Percentiles rank a stretch among this genome's conserved stretches.
Evolutionary conservation across 2,329 filamentous ascomycete species (phyloP).

Genomic region (Chrysoporthe puriensis): DNA sequence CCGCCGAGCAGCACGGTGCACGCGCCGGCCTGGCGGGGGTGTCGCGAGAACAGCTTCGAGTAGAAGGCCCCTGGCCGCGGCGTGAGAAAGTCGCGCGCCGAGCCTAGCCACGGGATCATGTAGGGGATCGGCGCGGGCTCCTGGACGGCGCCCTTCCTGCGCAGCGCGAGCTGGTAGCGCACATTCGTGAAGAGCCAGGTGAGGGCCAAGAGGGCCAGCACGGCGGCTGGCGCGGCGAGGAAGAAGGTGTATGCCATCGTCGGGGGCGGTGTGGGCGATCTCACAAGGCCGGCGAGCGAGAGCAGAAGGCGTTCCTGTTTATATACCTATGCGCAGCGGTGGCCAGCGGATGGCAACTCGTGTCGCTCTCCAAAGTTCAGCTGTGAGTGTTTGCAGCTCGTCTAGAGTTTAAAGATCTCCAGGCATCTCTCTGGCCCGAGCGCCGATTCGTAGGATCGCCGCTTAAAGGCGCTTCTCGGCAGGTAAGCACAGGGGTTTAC

Average conservation of each 20-base stretch:
- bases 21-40: conserved; percentile 1
- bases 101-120: conserved; percentile 4
- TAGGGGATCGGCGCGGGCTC: conserved; percentile 8
- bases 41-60: neutral
- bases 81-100: neutral
- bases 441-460: no score
- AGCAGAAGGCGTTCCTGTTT: no score
- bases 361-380: no score
- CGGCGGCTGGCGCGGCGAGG: neutral
- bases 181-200: neutral
- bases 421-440: no score
- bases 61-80: neutral
- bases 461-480: no score
- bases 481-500: no score
- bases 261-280: no score
- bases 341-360: no score
- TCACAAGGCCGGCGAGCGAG: no score
- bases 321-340: no score
- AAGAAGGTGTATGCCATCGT: neutral
- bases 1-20: conserved; percentile 8
- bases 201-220: neutral
- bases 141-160: neutral
- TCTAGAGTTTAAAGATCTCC: no score
- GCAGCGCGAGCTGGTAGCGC: conserved; percentile 3
- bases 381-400: no score